These are phyloP conservation scores for Colletotrichum scovillei DNA, from an alignment of 2,329 filamentous ascomycete species.

Conservation along the genomic window DNA sequence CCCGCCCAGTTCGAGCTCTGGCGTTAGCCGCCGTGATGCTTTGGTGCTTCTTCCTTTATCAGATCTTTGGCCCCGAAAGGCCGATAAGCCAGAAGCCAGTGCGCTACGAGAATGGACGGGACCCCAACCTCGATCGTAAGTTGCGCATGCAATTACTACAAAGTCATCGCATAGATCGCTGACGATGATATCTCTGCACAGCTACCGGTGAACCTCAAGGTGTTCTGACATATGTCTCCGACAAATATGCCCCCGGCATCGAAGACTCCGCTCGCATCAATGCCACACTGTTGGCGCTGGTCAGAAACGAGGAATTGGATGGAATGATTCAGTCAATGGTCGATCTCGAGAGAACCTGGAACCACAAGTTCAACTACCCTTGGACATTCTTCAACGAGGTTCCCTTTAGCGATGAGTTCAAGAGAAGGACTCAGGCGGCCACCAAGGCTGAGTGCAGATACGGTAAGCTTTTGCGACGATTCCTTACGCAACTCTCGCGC, in stretches of 20 bases:
- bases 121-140: conserved; percentile 90
- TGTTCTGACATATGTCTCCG: conserved; percentile 76
- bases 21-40: conserved; percentile 77
- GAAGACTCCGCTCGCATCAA: conserved; percentile 86
- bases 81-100: conserved; percentile 48
- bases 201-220: conserved; percentile 87
- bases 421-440: conserved; percentile 78
- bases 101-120: conserved; percentile 55
- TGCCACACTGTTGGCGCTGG: conserved; percentile 90
- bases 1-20: conserved; percentile 85
- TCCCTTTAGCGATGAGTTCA: conserved; percentile 94
- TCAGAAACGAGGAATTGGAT: conserved; percentile 89
- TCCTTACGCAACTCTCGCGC: neutral
- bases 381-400: conserved; percentile 99
- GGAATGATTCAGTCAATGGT: conserved; percentile 89
- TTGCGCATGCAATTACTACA: conserved; percentile 32
- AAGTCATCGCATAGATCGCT: neutral
- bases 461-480: conserved; percentile 61
- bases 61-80: conserved; percentile 72
- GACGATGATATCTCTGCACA: conserved; percentile 50
- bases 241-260: conserved; percentile 83
- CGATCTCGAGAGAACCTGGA: conserved; percentile 95
- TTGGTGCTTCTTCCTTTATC: conserved; percentile 83
- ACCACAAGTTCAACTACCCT: conserved; percentile 98
- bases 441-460: conserved; percentile 92